Evolutionary conservation across 2,329 filamentous ascomycete genomes (phyloP).

Genomic region (Beauveria rudraprayagi): DNA sequence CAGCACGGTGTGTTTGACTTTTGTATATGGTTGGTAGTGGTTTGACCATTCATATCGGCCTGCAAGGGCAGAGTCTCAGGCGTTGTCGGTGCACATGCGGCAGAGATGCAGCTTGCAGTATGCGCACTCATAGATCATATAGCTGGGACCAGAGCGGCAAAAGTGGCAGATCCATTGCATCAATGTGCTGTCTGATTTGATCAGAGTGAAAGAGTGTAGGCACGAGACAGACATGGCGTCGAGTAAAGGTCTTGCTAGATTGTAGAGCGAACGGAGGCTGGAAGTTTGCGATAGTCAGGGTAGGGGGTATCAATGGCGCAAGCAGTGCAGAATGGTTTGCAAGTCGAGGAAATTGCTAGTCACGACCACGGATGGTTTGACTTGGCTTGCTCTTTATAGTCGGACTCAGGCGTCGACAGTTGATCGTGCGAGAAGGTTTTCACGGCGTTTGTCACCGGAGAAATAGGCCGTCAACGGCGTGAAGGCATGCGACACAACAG

Average conservation of each 20-base stretch:
- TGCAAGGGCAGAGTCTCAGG: background rate
- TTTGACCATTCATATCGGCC: background rate
- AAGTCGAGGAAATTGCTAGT: background rate
- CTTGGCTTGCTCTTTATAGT: constrained; percentile 1
- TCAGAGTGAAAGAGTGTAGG: constrained; percentile 54
- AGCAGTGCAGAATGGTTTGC: background rate
- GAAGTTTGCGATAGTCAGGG: background rate
- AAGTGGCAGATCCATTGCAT: constrained; percentile 59
- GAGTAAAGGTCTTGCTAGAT: too few relatives aligned
- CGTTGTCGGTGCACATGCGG: constrained; percentile 22
- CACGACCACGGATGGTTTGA: background rate
- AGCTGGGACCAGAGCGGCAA: constrained; percentile 57
- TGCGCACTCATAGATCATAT: constrained; percentile 61
- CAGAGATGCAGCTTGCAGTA: constrained; percentile 62
- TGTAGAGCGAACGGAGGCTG: background rate
- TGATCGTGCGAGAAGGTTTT: background rate
- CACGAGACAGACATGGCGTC: constrained; percentile 45
- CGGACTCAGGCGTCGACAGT: too few relatives aligned
- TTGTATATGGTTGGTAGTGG: background rate
- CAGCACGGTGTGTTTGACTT: background rate
- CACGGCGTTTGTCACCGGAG: background rate
- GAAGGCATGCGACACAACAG: background rate
- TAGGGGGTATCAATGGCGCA: background rate
- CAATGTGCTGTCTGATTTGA: constrained; percentile 59
- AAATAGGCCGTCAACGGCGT: background rate